Evolutionary conservation across 2,329 filamentous ascomycete genomes (phyloP), one percentile per base, ranked within the genome.

Genomic region (Ceratocystis papillata): DNA sequence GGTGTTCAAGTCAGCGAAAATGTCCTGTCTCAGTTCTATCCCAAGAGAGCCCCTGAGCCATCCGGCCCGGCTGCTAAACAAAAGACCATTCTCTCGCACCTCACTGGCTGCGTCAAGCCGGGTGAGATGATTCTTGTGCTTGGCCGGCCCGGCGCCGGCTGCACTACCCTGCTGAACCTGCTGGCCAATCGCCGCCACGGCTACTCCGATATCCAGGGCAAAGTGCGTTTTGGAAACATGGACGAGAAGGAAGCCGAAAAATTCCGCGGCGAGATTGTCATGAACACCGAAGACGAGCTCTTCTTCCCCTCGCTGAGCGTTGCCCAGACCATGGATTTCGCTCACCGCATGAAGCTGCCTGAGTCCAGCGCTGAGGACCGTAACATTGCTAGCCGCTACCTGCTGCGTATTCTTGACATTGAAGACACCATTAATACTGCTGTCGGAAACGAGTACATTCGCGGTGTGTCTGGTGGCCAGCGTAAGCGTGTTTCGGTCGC

Each of bases 401-500:
- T 87, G 1, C 76, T 87, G 1, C 73, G 80, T 65, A 80, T 81
- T 0, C 80, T 87, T 69, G 87, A 87, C 69, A 88, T 90, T 69
- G 81, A 81, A 17, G 87, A 90, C 75, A 90, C 87, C 1, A 73
- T 86, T 72, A 86, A 90, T 76, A 90, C 87, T 2, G 79, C 81
- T 17, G 87, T 90, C 30, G 87, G 87, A 60, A 89, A 90, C 75
- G 87, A 90, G 74, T 90, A 84, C 72, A 78, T 90, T 37, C 85
- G 87, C 66, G 87, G 87, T 74, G 87, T 90, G 10, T 87, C 83
- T 33, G 87, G 87, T 72, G 88, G 87, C 72, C 87, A 90, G 79
- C 80, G 86, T 63, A 86, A 86, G 77, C 82, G 85, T 72, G 85
- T 85, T 28, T 84, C 82, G 69, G 85, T 86, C 69, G 79, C 83